These are phyloP conservation scores for Lotus japonicus DNA, from an alignment of 306 rosid genomes.

Conservation along the genomic window DNA sequence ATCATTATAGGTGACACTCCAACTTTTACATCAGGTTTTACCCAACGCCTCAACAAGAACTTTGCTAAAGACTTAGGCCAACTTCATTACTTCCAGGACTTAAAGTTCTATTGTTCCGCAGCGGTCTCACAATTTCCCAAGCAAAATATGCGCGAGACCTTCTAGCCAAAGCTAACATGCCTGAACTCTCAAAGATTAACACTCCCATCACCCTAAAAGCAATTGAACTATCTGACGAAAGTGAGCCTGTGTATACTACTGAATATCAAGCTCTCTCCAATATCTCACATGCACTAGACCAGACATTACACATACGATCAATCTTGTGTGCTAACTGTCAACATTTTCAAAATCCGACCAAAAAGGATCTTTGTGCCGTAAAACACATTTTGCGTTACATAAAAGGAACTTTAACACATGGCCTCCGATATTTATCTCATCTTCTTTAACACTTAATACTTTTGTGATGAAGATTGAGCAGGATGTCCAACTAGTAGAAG, in stretches of 20 bases:
- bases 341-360: neutral
- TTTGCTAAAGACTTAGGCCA: too few species aligned
- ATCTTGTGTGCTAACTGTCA: neutral
- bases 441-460: too few species aligned
- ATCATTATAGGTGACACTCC: too few species aligned
- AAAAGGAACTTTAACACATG: too few species aligned
- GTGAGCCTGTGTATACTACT: neutral
- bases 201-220: neutral
- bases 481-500: too few species aligned
- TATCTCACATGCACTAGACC: neutral
- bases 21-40: too few species aligned
- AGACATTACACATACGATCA: neutral
- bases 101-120: neutral
- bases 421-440: too few species aligned
- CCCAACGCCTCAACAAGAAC: too few species aligned
- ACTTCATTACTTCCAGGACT: too few species aligned
- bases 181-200: neutral
- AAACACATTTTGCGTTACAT: too few species aligned
- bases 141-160: neutral
- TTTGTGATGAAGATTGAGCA: too few species aligned
- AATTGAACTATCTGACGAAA: neutral
- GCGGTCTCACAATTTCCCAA: neutral
- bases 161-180: neutral
- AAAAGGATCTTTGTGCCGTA: too few species aligned
- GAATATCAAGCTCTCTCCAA: neutral